phyloP scores from a whole-genome alignment of 2,329 filamentous ascomycete species.

The Aspergillus versicolor region DNA sequence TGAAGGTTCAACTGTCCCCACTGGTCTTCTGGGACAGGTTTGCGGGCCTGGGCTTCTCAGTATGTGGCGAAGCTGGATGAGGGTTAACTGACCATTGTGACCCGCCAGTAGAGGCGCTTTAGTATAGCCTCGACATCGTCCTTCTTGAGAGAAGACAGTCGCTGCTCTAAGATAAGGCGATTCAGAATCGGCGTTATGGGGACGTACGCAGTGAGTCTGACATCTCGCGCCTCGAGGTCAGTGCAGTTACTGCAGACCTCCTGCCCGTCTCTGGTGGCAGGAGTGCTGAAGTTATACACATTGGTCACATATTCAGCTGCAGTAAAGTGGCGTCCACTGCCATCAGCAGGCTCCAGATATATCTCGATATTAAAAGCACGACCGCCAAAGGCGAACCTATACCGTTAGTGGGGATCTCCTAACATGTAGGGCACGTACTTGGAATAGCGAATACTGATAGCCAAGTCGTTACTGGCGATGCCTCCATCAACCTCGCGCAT shows the following conservation, averaged over 20 bases:
- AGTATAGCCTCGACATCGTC: not conserved
- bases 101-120: not conserved
- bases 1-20: not conserved
- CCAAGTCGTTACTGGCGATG: not conserved
- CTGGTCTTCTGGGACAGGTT: not conserved
- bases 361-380: constrained; percentile 1
- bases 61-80: not conserved
- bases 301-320: not conserved
- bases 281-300: constrained; percentile 4
- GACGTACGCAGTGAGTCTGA: not conserved
- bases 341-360: not conserved
- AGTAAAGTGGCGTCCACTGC: not conserved
- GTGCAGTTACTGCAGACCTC: not conserved
- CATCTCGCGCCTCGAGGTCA: not conserved
- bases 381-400: constrained; percentile 3
- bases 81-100: not conserved
- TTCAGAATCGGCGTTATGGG: not conserved
- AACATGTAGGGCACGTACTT: not conserved
- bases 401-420: not conserved
- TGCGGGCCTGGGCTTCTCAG: not conserved
- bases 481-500: not conserved
- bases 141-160: not conserved
- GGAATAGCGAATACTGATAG: constrained; percentile 1
- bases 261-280: not conserved
- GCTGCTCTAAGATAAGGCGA: not conserved